A percentile compares a stretch with the other conserved stretches of the same genome.
phyloP scores from a whole-genome alignment of 2,329 filamentous ascomycete genomes.

The Ilyonectria destructans region DNA sequence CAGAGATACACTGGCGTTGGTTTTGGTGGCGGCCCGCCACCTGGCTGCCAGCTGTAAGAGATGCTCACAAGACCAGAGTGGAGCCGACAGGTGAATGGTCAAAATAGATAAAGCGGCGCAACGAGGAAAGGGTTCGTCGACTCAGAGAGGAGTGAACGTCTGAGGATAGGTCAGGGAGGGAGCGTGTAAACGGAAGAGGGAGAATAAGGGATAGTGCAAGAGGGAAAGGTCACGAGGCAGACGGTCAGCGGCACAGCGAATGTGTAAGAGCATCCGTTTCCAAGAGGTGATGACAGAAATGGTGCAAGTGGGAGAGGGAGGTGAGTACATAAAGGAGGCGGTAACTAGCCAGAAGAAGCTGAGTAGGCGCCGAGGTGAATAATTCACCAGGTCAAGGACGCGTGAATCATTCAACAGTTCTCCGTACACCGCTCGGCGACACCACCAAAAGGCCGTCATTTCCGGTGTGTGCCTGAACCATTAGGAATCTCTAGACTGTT shows the following conservation, averaged over 20 bases:
- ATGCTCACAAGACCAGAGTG: not conserved
- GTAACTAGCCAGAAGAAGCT: not conserved
- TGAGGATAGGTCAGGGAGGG: not conserved
- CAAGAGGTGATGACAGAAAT: too few relatives aligned
- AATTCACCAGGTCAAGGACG: not conserved
- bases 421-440: slow-evolving; percentile 18
- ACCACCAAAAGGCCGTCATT: slow-evolving; percentile 9
- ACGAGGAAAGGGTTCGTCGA: not conserved
- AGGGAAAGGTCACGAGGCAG: not conserved
- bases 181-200: not conserved
- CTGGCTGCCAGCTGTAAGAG: slow-evolving; percentile 23
- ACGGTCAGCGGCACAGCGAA: not conserved
- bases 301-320: not conserved
- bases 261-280: not conserved
- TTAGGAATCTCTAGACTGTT: not conserved
- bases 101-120: not conserved
- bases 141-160: not conserved
- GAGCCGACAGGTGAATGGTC: not conserved
- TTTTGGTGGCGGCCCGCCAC: not conserved
- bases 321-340: not conserved
- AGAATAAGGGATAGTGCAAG: not conserved
- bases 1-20: not conserved
- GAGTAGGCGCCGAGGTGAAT: slow-evolving; percentile 2
- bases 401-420: slow-evolving; percentile 25
- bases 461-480: not conserved